Conservation (phyloP, 2,329 filamentous ascomycete genomes). For the Trichoderma afroharzianum region DNA sequence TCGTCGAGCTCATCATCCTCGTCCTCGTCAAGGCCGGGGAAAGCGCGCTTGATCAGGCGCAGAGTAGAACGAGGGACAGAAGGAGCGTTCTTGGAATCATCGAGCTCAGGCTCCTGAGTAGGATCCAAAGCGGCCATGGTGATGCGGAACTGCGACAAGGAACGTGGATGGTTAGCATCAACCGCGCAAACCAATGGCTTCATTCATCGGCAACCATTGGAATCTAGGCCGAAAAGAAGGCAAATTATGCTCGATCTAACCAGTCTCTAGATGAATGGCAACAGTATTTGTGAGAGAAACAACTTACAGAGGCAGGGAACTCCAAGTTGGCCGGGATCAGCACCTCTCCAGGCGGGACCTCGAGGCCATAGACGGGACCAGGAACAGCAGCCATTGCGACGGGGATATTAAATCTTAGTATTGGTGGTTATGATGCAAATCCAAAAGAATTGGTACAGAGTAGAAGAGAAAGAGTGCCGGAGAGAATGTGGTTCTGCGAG, state of each 20-base stretch:
- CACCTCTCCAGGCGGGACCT: conserved; percentile 81
- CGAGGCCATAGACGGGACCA: conserved; percentile 86
- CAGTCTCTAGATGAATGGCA: neutral
- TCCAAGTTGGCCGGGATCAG: conserved; percentile 75
- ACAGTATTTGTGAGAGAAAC: neutral
- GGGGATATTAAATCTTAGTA: neutral
- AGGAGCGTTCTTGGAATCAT: conserved; percentile 59
- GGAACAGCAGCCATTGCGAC: conserved; percentile 54
- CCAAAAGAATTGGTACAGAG: neutral
- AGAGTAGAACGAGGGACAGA: conserved; percentile 74
- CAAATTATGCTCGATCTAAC: neutral
- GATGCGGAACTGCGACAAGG: conserved; percentile 71
- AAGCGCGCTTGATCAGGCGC: conserved; percentile 77
- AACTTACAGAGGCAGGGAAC: conserved; percentile 78
- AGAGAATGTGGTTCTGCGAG: conserved; percentile 16
- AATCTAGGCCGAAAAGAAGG: neutral
- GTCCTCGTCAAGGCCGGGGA: conserved; percentile 51
- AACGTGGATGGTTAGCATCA: conserved; percentile 27
- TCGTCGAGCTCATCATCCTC: conserved; percentile 66
- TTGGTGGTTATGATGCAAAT: neutral
- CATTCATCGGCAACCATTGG: neutral
- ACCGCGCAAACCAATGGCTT: neutral
- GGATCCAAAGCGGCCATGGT: conserved; percentile 99
- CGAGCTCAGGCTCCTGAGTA: conserved; percentile 66
- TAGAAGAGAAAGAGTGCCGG: neutral